These are phyloP conservation scores for Botrytis tulipae DNA, from an alignment of 2,329 filamentous ascomycete genomes.

Conservation along the genomic window DNA sequence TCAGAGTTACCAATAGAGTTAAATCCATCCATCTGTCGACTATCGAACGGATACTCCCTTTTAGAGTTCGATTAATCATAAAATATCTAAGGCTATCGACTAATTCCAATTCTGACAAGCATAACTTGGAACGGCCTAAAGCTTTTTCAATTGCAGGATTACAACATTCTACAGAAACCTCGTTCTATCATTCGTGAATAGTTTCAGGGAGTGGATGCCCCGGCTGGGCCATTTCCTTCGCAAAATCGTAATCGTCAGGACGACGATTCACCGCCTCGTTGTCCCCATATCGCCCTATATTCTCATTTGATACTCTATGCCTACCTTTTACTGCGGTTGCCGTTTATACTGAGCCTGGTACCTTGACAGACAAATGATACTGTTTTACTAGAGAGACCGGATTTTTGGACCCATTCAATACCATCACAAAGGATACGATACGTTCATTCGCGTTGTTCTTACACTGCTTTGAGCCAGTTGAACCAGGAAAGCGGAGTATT, in stretches of 20 bases:
- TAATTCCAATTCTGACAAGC: not conserved
- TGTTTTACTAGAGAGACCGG: slow-evolving; percentile 1
- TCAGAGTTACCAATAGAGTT: not conserved
- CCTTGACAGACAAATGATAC: slow-evolving; percentile 6
- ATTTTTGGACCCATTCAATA: not conserved
- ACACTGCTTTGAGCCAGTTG: not conserved
- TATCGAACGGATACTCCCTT: slow-evolving; percentile 19
- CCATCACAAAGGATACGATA: slow-evolving; percentile 3
- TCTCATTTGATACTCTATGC: not conserved
- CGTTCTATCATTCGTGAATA: slow-evolving; percentile 16
- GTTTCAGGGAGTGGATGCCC: slow-evolving; percentile 10
- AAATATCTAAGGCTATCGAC: slow-evolving; percentile 15
- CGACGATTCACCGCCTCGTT: slow-evolving; percentile 20
- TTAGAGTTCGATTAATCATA: slow-evolving; percentile 13
- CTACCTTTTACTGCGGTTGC: not conserved
- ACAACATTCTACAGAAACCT: slow-evolving; percentile 8
- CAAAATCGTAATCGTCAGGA: slow-evolving; percentile 22
- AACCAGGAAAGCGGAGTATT: slow-evolving; percentile 15
- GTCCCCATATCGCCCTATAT: slow-evolving; percentile 13
- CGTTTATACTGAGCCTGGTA: not conserved
- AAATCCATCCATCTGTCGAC: not conserved
- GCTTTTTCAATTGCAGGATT: not conserved
- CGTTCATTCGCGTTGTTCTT: slow-evolving; percentile 10
- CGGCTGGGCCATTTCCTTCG: slow-evolving; percentile 2
- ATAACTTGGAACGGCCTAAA: slow-evolving; percentile 14